Conservation (phyloP, 2,329 filamentous ascomycete species). For the Calonectria henricotiae region DNA sequence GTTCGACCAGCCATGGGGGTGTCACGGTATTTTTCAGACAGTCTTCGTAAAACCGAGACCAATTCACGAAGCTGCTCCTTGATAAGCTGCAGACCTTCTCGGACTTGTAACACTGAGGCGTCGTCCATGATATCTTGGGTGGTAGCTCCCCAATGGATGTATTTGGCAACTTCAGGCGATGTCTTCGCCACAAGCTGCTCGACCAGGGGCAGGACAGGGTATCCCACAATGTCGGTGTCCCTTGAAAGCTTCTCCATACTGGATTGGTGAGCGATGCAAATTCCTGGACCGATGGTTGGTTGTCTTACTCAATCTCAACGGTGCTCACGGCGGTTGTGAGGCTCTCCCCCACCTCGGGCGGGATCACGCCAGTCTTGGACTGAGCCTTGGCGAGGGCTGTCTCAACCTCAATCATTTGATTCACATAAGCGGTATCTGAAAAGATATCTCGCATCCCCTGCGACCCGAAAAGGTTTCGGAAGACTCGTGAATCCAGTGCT, state of each 20-base stretch:
- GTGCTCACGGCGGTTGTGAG: constrained; percentile 56
- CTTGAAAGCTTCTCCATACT: constrained; percentile 57
- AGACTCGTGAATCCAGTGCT: constrained; percentile 66
- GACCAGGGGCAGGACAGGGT: constrained; percentile 69
- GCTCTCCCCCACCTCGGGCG: constrained; percentile 55
- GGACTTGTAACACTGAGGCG: constrained; percentile 70
- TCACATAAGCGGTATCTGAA: constrained; percentile 65
- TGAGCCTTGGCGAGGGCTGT: constrained; percentile 69
- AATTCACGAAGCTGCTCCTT: constrained; percentile 63
- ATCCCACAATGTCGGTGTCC: constrained; percentile 71
- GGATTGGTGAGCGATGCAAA: neutral
- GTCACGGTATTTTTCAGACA: constrained; percentile 66
- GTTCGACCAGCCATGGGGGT: constrained; percentile 73
- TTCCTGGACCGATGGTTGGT: neutral
- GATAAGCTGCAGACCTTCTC: constrained; percentile 66
- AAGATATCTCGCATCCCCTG: constrained; percentile 65
- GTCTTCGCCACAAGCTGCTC: constrained; percentile 58
- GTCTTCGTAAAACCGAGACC: constrained; percentile 59
- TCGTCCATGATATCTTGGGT: constrained; percentile 62
- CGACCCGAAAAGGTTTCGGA: constrained; percentile 68
- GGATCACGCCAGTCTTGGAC: constrained; percentile 65
- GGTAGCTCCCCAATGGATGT: constrained; percentile 63
- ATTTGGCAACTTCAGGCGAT: constrained; percentile 51
- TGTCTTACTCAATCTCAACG: constrained; percentile 43
- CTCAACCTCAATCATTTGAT: constrained; percentile 67